These are phyloP conservation scores for Cladorrhinum sp. DNA, from an alignment of 2,329 filamentous ascomycete species.

Conservation along the genomic window DNA sequence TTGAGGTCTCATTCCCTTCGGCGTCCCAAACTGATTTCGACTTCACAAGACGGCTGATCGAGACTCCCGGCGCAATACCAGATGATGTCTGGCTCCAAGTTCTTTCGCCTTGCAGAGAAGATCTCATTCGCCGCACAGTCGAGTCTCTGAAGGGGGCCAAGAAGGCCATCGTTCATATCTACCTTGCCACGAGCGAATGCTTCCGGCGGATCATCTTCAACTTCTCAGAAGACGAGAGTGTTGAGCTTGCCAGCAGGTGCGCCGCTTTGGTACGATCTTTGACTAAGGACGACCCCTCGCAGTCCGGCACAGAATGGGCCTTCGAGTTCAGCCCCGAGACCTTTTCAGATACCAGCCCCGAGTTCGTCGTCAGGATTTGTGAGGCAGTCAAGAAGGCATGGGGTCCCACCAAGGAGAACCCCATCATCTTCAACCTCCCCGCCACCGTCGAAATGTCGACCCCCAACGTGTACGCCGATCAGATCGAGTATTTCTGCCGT, in stretches of 20 bases:
- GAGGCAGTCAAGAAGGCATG: conserved; percentile 92
- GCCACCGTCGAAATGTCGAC: conserved; percentile 95
- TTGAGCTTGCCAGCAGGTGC: conserved; percentile 81
- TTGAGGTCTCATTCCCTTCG: conserved; percentile 93
- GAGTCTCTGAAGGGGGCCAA: conserved; percentile 85
- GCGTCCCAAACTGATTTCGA: conserved; percentile 95
- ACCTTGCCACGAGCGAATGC: conserved; percentile 92
- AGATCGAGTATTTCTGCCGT: conserved; percentile 92
- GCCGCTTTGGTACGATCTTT: conserved; percentile 82
- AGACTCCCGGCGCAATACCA: conserved; percentile 77
- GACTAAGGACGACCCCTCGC: conserved; percentile 71
- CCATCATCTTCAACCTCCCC: conserved; percentile 94
- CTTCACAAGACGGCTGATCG: conserved; percentile 82
- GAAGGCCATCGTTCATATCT: conserved; percentile 92
- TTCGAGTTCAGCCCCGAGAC: conserved; percentile 84
- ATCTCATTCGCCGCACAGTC: conserved; percentile 85
- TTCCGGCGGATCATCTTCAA: conserved; percentile 90
- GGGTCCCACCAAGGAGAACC: conserved; percentile 74
- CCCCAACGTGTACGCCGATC: conserved; percentile 92
- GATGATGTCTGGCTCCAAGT: conserved; percentile 93
- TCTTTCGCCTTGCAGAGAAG: conserved; percentile 84
- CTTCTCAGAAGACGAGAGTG: conserved; percentile 76
- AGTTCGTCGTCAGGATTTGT: conserved; percentile 80
- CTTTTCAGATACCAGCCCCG: conserved; percentile 86
- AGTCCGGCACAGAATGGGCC: conserved; percentile 62